Evolutionary conservation across 495 filamentous ascomycete genomes (phyloP).

Genomic region (Hypoxylon perforatum): DNA sequence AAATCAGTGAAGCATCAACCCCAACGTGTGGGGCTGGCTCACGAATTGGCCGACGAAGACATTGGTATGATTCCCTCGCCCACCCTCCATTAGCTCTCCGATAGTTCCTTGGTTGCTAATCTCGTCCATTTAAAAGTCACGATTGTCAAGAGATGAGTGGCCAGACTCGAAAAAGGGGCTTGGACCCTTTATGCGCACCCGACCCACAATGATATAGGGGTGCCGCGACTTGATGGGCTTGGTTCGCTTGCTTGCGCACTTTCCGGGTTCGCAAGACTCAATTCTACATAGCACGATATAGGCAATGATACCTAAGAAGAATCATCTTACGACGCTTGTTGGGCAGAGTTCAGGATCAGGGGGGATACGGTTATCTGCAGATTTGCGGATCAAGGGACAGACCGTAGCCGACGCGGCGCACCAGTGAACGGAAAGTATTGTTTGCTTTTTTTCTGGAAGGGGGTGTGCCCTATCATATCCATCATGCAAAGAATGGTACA

Average conservation of each 20-base stretch:
- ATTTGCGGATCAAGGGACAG: slow-evolving; percentile 48
- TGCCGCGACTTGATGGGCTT: slow-evolving; percentile 17
- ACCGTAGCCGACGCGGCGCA: slow-evolving; percentile 49
- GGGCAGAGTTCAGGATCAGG: slow-evolving; percentile 40
- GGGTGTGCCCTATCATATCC: slow-evolving; percentile 35
- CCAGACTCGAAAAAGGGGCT: slow-evolving; percentile 30
- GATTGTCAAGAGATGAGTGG: slow-evolving; percentile 87
- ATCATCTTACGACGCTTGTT: slow-evolving; percentile 45
- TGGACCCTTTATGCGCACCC: slow-evolving; percentile 26
- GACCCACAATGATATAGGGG: slow-evolving; percentile 21
- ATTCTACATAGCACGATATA: slow-evolving; percentile 31
- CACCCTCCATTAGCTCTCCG: slow-evolving; percentile 13
- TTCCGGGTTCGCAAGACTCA: slow-evolving; percentile 25
- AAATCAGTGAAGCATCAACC: slow-evolving; percentile 99
- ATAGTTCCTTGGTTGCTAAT: slow-evolving; percentile 45
- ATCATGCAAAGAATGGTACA: slow-evolving; percentile 45
- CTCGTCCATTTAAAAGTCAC: slow-evolving; percentile 70
- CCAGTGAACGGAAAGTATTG: slow-evolving; percentile 42
- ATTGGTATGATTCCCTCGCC: slow-evolving; percentile 71
- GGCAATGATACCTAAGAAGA: slow-evolving; percentile 28
- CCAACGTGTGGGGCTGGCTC: slow-evolving; percentile 89
- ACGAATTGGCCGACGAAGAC: slow-evolving; percentile 95
- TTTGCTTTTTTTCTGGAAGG: slow-evolving; percentile 40
- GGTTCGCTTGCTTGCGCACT: slow-evolving; percentile 25
- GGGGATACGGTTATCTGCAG: slow-evolving; percentile 46